Evolutionary conservation across 345 rosid species (phyloP).

Genomic region (Cardamine occulta): DNA sequence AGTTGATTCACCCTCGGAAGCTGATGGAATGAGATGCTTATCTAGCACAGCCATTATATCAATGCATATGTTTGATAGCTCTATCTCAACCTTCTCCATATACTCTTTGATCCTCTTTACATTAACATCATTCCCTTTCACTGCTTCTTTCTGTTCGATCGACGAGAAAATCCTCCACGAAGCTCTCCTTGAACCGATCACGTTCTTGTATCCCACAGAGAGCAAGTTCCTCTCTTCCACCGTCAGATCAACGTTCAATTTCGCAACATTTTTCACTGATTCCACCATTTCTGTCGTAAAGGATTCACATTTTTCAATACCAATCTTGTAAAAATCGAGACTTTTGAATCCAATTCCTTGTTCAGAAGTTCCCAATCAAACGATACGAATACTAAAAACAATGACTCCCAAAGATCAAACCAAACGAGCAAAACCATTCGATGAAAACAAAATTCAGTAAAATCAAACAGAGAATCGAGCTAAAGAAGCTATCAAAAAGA

Average conservation of each 20-base stretch:
- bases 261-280: constrained; percentile 58
- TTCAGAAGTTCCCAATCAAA: background rate
- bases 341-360: background rate
- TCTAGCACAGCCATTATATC: constrained; percentile 66
- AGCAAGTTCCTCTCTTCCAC: constrained; percentile 63
- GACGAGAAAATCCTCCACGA: constrained; percentile 63
- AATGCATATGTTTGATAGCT: constrained; percentile 56
- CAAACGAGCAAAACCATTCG: background rate
- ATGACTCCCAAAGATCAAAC: constrained; percentile 14
- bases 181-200: constrained; percentile 62
- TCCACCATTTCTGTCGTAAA: constrained; percentile 56
- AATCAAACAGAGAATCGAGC: constrained; percentile 6
- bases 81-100: constrained; percentile 65
- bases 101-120: constrained; percentile 61
- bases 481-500: background rate
- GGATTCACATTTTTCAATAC: constrained; percentile 3
- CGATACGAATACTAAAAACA: background rate
- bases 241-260: constrained; percentile 57
- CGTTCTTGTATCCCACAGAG: constrained; percentile 66
- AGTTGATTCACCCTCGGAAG: constrained; percentile 60
- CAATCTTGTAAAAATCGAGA: background rate
- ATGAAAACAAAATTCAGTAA: background rate
- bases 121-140: constrained; percentile 59
- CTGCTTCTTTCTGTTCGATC: constrained; percentile 60
- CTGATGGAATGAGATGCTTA: constrained; percentile 70